These are phyloP conservation scores for Inonotus obliquus DNA, from an alignment of 1,284 basidiomycete genomes.

Conservation along the genomic window DNA sequence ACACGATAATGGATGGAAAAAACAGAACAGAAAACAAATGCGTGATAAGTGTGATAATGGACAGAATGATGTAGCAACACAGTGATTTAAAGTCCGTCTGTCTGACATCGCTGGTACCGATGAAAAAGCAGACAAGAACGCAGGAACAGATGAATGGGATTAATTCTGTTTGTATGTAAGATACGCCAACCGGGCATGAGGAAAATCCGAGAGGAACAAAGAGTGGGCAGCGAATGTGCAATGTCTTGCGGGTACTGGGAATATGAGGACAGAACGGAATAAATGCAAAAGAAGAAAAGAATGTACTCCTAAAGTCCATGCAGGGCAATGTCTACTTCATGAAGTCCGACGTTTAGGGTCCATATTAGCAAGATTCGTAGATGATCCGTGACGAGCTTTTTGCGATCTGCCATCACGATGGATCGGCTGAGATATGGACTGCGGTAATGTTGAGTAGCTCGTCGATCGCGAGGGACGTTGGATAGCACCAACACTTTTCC, in stretches of 20 bases:
- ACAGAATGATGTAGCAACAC: conserved; percentile 2
- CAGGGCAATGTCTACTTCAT: conserved; percentile 8
- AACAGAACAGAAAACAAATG: background rate
- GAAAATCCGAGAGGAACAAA: background rate
- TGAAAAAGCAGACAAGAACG: background rate
- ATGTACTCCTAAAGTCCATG: background rate
- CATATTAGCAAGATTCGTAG: conserved; percentile 23
- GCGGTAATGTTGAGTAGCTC: background rate
- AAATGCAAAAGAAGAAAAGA: background rate
- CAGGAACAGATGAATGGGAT: conserved; percentile 4
- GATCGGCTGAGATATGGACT: background rate
- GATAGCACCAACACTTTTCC: background rate
- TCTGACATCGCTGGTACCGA: background rate
- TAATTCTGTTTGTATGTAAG: background rate
- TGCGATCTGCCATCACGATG: background rate
- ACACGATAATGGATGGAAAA: background rate
- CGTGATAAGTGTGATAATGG: background rate
- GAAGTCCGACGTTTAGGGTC: conserved; percentile 19
- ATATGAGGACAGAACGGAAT: background rate
- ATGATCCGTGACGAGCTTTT: conserved; percentile 24
- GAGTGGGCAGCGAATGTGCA: background rate
- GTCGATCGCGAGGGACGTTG: background rate
- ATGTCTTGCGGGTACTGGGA: background rate
- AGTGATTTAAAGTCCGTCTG: conserved; percentile 1
- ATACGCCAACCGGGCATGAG: background rate